A percentile compares a stretch with the other conserved stretches of the same genome.
phyloP scores from a whole-genome alignment of 1,139 yeast species.

The Suhomyces wounanorum region DNA sequence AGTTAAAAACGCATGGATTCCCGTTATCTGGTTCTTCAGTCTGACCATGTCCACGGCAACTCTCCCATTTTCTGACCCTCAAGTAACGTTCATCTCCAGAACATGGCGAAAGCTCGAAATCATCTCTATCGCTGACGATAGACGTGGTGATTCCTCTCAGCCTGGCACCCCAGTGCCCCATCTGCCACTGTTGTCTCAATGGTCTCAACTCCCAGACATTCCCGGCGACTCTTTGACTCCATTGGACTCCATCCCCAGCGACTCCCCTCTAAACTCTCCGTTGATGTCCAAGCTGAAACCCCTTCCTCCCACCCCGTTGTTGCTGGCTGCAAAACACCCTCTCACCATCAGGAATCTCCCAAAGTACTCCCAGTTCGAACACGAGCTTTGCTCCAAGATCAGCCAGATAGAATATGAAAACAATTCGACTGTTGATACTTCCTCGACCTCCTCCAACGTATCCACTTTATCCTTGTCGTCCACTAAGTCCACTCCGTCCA shows the following conservation, averaged over 20 bases:
- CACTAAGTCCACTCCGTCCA: neutral
- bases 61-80: neutral
- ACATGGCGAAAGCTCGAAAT: neutral
- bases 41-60: neutral
- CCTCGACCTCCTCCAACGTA: neutral
- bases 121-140: neutral
- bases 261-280: neutral
- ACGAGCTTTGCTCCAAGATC: constrained; percentile 1
- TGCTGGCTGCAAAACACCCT: neutral
- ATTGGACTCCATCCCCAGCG: neutral
- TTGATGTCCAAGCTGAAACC: neutral
- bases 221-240: neutral
- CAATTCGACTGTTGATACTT: neutral
- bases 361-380: neutral
- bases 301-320: neutral
- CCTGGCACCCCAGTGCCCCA: neutral
- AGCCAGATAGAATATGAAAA: neutral
- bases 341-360: neutral
- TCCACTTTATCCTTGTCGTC: neutral
- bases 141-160: neutral
- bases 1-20: neutral
- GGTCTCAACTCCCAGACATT: neutral
- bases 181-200: neutral
- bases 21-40: neutral
- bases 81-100: neutral